Conservation (phyloP, 352 stramenopile genomes). For the Phytophthora tubulina region DNA sequence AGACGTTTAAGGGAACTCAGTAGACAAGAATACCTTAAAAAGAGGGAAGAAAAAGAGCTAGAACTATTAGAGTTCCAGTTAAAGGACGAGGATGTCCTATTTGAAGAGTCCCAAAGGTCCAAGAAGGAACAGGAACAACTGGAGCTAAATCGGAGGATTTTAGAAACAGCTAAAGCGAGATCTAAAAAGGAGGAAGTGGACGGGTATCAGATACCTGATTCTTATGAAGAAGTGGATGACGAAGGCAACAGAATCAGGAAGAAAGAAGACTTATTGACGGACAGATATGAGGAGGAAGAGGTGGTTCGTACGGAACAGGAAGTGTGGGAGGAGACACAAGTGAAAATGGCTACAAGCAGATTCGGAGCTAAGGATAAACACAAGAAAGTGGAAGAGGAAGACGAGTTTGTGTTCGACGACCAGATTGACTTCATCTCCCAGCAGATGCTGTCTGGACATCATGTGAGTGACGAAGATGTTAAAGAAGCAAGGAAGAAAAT, state of each 20-base stretch:
- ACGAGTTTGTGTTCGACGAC: constrained; percentile 98
- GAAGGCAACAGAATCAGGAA: constrained; percentile 91
- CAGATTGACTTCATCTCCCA: constrained; percentile 99
- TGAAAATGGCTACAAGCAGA: constrained; percentile 85
- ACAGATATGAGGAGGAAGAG: constrained; percentile 94
- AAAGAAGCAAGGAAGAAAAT: constrained; percentile 76
- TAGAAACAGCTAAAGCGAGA: constrained; percentile 86
- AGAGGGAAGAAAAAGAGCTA: constrained; percentile 98
- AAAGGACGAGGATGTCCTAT: constrained; percentile 84
- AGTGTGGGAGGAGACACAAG: constrained; percentile 98
- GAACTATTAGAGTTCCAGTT: constrained; percentile 91
- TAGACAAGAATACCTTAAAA: constrained; percentile 97
- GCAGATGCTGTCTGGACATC: constrained; percentile 87
- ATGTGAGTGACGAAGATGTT: constrained; percentile 86
- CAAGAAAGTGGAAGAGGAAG: constrained; percentile 79
- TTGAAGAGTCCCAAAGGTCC: constrained; percentile 77
- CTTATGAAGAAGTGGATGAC: constrained; percentile 94
- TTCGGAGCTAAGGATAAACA: constrained; percentile 79
- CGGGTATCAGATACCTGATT: constrained; percentile 96
- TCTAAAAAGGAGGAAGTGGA: constrained; percentile 69
- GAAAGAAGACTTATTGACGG: constrained; percentile 93
- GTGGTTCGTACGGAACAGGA: constrained; percentile 98
- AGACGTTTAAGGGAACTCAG: constrained; percentile 91
- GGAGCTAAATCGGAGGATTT: constrained; percentile 89
- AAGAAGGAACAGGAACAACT: constrained; percentile 85